Evolutionary conservation across 306 rosid species (phyloP).

Genomic region (Quercus rubra): DNA sequence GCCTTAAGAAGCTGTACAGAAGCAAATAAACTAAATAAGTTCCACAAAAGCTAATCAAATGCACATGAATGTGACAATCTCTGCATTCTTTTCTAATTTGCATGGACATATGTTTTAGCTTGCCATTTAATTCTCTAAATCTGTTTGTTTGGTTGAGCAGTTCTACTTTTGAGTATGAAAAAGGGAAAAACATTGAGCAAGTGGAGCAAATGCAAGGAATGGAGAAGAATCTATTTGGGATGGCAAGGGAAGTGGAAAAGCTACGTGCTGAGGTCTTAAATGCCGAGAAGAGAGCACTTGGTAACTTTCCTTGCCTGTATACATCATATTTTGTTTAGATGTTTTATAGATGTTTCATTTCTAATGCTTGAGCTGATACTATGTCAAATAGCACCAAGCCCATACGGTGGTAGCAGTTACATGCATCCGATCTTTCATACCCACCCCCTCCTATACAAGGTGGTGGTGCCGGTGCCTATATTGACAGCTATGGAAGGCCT

Average conservation of each 20-base stretch:
- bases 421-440: constrained; percentile 15
- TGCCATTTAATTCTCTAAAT: constrained; percentile 20
- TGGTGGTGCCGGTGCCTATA: constrained; percentile 30
- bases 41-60: too few species aligned
- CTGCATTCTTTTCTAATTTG: background rate
- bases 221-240: constrained; percentile 69
- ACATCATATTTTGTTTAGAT: background rate
- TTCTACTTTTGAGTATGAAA: constrained; percentile 65
- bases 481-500: constrained; percentile 49
- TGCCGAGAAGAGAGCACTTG: constrained; percentile 57
- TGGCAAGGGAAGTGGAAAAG: constrained; percentile 81
- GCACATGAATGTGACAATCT: background rate
- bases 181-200: constrained; percentile 57
- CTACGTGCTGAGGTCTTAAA: constrained; percentile 59
- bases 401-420: constrained; percentile 30
- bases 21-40: too few species aligned
- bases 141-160: constrained; percentile 37
- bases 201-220: constrained; percentile 71
- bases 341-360: constrained; percentile 19
- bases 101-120: background rate
- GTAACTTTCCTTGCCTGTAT: constrained; percentile 42
- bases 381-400: constrained; percentile 41
- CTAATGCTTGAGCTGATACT: constrained; percentile 19
- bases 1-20: too few species aligned
- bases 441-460: constrained; percentile 31